Evolutionary conservation across 305 asterid species (phyloP), one percentile per base, ranked within the genome.

Genomic region (Fraxinus sp.): DNA sequence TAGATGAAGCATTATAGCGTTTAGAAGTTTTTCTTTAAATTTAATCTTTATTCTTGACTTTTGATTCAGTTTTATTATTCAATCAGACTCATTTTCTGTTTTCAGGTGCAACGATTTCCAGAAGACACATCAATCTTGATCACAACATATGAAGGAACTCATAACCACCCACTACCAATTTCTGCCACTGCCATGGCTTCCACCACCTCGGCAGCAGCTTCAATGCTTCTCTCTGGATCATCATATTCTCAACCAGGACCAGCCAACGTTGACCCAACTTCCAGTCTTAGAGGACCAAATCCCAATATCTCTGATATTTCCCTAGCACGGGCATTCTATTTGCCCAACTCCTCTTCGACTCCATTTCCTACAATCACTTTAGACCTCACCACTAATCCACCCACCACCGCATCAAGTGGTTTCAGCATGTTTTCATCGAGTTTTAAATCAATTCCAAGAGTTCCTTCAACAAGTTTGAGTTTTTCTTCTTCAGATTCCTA

Each of bases 131-230:
- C 97, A 4, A 87, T 95, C 80, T 76, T 95, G 84, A 92, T 91
- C 87, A 92, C 98, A 28, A 95, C 98, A 62, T 95, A 95, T 37
- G 97, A 95, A 91, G 98, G 98, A 82, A 89, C 87, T 0, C 98
- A 95, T 85, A 91, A 93, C 90, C 98, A 95, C 83, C 94, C 97
- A 57, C 92, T 95, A 30, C 94, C 98, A 2, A 66, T 84, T 62
- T 87, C 97, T 4, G 98, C 98, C 86, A 92, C 97, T 8, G 97
- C 97, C 41, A 92, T 95, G 98, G 98, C 97, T 72, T 92, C 98
- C 87, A 89, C 98, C 80, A 95, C 98, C 72, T 90, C 98, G 0
- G 98, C 98, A 2, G 98, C 98, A 10, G 98, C 97, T 4, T 89
- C 98, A 88, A 92, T 93, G 97, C 97, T 95, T 88, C 92, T 95